A percentile compares a stretch with the other conserved stretches of the same genome.
Evolutionary conservation across 1,284 basidiomycete species (phyloP).

Genomic region (Nidula niveotomentosa): DNA sequence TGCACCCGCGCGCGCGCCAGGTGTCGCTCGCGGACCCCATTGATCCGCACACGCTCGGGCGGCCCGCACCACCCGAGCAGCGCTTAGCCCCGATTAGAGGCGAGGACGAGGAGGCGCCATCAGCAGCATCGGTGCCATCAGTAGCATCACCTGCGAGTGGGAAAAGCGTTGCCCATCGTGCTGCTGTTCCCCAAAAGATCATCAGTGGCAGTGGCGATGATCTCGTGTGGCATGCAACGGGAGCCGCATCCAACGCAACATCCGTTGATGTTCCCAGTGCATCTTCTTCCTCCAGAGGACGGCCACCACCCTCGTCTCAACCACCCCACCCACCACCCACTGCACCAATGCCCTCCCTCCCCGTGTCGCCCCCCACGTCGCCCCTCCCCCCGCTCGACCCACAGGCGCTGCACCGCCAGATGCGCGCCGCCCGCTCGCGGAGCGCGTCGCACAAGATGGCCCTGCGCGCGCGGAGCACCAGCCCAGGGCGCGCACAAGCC

Average conservation of each 20-base stretch:
- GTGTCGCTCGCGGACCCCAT: slow-evolving; percentile 18
- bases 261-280: neutral
- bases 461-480: slow-evolving; percentile 17
- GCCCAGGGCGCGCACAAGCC: slow-evolving; percentile 10
- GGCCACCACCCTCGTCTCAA: too few species aligned
- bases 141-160: too few species aligned
- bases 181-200: too few species aligned
- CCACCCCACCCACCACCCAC: too few species aligned
- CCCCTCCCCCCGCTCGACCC: neutral
- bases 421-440: slow-evolving; percentile 30
- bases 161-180: too few species aligned
- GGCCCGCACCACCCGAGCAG: too few species aligned
- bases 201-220: too few species aligned
- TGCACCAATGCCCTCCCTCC: neutral
- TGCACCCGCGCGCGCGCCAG: neutral
- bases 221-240: too few species aligned
- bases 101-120: too few species aligned
- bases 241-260: neutral
- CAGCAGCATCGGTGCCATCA: too few species aligned
- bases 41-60: slow-evolving; percentile 4
- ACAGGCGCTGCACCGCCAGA: slow-evolving; percentile 27
- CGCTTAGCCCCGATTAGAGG: too few species aligned
- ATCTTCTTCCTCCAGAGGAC: neutral
- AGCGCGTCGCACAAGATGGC: slow-evolving; percentile 27
- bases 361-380: neutral